Conservation (phyloP, 495 filamentous ascomycete species). For the Penicillium pulvis region DNA sequence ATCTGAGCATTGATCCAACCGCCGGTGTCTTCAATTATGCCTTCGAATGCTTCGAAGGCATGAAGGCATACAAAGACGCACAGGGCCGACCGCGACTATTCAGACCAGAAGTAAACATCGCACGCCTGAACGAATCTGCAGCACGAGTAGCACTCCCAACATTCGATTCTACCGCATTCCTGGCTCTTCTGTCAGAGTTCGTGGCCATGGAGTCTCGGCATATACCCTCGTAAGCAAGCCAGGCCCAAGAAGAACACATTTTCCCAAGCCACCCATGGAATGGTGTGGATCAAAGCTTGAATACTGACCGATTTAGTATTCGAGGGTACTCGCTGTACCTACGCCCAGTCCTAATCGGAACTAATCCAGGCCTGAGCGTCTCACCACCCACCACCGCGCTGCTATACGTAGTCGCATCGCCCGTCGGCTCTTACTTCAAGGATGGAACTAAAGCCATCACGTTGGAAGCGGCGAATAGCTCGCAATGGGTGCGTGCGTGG, state of each 20-base stretch:
- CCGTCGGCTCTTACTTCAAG: slow-evolving; percentile 11
- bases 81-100: slow-evolving; percentile 77
- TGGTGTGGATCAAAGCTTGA: not conserved
- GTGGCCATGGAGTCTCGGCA: slow-evolving; percentile 41
- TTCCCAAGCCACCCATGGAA: not conserved
- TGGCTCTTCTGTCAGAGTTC: slow-evolving; percentile 61
- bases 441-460: slow-evolving; percentile 13
- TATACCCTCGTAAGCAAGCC: slow-evolving; percentile 8
- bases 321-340: slow-evolving; percentile 55
- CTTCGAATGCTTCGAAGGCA: slow-evolving; percentile 83
- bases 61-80: slow-evolving; percentile 74
- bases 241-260: not conserved
- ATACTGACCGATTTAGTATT: not conserved
- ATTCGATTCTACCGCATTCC: slow-evolving; percentile 64
- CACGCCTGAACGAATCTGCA: slow-evolving; percentile 66
- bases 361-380: slow-evolving; percentile 69
- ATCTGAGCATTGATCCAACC: slow-evolving; percentile 71
- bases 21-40: slow-evolving; percentile 81
- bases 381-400: slow-evolving; percentile 70
- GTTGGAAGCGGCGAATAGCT: slow-evolving; percentile 9
- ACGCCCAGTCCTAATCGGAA: slow-evolving; percentile 76
- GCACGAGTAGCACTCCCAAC: slow-evolving; percentile 70
- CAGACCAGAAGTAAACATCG: slow-evolving; percentile 68
- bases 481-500: slow-evolving; percentile 25
- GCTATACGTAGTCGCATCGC: slow-evolving; percentile 64